Conservation (phyloP, 768 basidiomycete species). For the Lentinula sp. region DNA sequence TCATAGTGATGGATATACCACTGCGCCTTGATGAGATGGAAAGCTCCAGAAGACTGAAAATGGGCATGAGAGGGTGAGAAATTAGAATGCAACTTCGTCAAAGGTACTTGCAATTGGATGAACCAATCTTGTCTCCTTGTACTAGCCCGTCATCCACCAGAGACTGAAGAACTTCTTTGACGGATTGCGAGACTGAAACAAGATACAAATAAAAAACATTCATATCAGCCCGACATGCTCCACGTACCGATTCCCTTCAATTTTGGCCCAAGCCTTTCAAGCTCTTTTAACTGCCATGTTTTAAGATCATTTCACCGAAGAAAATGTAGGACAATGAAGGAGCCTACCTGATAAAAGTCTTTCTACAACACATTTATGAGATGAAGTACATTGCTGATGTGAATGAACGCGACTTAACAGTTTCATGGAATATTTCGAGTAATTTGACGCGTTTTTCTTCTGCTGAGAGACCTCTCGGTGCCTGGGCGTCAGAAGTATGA, state of each 20-base stretch:
- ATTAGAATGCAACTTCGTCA: not conserved
- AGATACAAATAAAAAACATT: not conserved
- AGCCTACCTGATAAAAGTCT: slow-evolving; percentile 68
- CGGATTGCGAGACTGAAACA: slow-evolving; percentile 71
- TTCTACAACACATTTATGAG: slow-evolving; percentile 38
- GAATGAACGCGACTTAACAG: slow-evolving; percentile 40
- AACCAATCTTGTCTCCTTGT: slow-evolving; percentile 87
- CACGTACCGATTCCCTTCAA: slow-evolving; percentile 80
- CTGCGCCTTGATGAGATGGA: slow-evolving; percentile 79
- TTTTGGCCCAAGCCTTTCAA: slow-evolving; percentile 86
- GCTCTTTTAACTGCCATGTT: slow-evolving; percentile 61
- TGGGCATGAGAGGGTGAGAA: not conserved
- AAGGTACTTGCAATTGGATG: slow-evolving; percentile 79
- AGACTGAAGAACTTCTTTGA: slow-evolving; percentile 87
- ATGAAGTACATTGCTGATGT: not conserved
- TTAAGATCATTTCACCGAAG: not conserved
- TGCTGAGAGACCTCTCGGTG: slow-evolving; percentile 77
- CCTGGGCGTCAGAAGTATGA: slow-evolving; percentile 27
- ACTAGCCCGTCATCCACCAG: slow-evolving; percentile 86
- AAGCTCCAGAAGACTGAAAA: slow-evolving; percentile 89
- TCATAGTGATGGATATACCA: slow-evolving; percentile 34
- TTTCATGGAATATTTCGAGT: slow-evolving; percentile 91
- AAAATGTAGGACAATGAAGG: not conserved
- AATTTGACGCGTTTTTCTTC: slow-evolving; percentile 90
- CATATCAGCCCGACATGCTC: not conserved